Evolutionary conservation across 139 green algal genomes (phyloP).

Genomic region (Edaphochlamys debaryana): DNA sequence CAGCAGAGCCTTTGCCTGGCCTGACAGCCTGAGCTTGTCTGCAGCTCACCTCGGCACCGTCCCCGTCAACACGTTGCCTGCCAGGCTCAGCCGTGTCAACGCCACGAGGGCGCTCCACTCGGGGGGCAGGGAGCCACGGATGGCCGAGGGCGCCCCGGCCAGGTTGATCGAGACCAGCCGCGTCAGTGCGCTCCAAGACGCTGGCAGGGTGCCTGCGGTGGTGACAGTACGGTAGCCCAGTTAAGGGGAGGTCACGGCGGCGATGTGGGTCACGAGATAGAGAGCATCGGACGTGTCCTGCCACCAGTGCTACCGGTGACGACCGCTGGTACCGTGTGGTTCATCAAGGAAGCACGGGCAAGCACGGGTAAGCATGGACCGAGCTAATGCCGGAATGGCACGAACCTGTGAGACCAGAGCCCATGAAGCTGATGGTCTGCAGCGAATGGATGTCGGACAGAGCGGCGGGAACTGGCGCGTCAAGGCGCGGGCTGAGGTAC

Average conservation of each 20-base stretch:
- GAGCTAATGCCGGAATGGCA: not conserved
- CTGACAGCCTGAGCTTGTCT: too few relatives aligned
- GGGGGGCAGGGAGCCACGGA: not conserved
- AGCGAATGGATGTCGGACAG: not conserved
- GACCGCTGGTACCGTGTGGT: too few relatives aligned
- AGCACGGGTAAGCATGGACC: too few relatives aligned
- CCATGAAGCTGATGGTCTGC: not conserved
- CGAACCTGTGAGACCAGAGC: not conserved
- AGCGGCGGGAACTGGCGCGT: too few relatives aligned
- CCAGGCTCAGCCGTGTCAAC: constrained; percentile 6
- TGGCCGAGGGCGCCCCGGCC: not conserved
- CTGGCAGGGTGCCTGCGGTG: not conserved
- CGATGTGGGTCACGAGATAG: too few relatives aligned
- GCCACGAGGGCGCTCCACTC: not conserved
- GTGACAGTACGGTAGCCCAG: too few relatives aligned
- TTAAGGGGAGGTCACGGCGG: too few relatives aligned
- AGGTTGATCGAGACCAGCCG: not conserved
- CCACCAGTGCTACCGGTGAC: too few relatives aligned
- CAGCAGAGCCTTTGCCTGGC: too few relatives aligned
- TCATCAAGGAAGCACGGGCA: too few relatives aligned
- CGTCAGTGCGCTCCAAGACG: not conserved
- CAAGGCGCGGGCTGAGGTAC: not conserved
- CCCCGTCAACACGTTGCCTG: constrained; percentile 6
- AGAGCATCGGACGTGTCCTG: too few relatives aligned
- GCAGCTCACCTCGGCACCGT: too few relatives aligned